Conservation (phyloP, 768 basidiomycete species). For the Collybia mongolica region DNA sequence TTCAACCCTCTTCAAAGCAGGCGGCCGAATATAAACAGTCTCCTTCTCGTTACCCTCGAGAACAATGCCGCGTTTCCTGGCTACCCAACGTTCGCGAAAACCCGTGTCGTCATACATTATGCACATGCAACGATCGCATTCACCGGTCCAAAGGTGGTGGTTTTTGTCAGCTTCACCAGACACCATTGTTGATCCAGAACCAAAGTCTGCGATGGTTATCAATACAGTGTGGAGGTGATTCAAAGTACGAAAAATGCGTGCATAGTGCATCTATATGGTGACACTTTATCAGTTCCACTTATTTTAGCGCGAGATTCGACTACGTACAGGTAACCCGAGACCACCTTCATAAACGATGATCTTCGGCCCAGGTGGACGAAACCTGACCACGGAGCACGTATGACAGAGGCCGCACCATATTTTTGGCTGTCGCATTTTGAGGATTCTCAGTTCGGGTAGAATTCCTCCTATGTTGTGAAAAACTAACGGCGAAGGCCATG, state of each 20-base stretch:
- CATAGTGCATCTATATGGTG: conserved; percentile 29
- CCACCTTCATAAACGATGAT: conserved; percentile 29
- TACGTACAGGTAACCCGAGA: conserved; percentile 31
- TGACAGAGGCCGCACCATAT: conserved; percentile 37
- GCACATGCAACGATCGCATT: conserved; percentile 35
- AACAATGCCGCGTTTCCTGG: conserved; percentile 24
- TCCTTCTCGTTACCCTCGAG: conserved; percentile 4
- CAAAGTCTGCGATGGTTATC: conserved; percentile 27
- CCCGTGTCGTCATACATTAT: conserved; percentile 30
- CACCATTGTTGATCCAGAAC: conserved; percentile 14
- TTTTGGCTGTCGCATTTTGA: conserved; percentile 22
- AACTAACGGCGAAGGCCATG: conserved; percentile 29
- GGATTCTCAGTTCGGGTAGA: conserved; percentile 20
- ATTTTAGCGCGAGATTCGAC: not conserved
- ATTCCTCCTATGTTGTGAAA: conserved; percentile 18
- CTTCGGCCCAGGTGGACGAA: conserved; percentile 20
- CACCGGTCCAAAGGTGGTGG: conserved; percentile 31
- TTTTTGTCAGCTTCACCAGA: conserved; percentile 16
- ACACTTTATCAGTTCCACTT: not conserved
- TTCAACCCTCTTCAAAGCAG: conserved; percentile 26
- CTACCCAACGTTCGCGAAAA: conserved; percentile 28
- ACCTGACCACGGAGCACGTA: conserved; percentile 25
- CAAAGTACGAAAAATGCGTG: conserved; percentile 21
- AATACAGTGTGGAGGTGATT: conserved; percentile 25
- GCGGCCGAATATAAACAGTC: conserved; percentile 21